phyloP scores from a whole-genome alignment of 2,329 filamentous ascomycete genomes.

The Grosmannia huntii region DNA sequence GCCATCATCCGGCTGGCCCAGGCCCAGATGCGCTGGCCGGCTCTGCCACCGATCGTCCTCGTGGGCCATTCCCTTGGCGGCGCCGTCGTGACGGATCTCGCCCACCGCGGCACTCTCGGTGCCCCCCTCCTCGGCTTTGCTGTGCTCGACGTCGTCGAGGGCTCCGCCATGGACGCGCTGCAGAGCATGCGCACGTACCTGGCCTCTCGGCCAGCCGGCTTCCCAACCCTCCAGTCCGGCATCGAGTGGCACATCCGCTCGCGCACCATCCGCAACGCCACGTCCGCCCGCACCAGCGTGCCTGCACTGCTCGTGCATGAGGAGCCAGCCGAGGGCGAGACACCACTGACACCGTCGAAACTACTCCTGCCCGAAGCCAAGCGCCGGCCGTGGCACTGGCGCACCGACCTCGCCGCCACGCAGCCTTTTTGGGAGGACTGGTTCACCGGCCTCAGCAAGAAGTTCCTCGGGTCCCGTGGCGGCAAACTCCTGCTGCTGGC shows the following conservation, averaged over 20 bases:
- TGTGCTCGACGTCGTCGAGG: slow-evolving; percentile 90
- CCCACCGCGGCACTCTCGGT: slow-evolving; percentile 53
- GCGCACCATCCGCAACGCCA: slow-evolving; percentile 69
- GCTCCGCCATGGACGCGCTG: slow-evolving; percentile 87
- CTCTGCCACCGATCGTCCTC: slow-evolving; percentile 62
- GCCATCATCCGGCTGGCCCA: slow-evolving; percentile 56
- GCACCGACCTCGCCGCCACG: slow-evolving; percentile 70
- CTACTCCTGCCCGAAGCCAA: neutral
- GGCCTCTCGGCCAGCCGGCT: slow-evolving; percentile 64
- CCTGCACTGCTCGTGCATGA: slow-evolving; percentile 57
- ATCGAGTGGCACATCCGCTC: slow-evolving; percentile 93
- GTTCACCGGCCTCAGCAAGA: slow-evolving; percentile 78
- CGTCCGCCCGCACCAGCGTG: slow-evolving; percentile 78
- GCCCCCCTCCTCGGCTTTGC: slow-evolving; percentile 55
- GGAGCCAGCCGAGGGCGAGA: neutral
- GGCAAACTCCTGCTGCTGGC: slow-evolving; percentile 79
- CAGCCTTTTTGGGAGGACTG: slow-evolving; percentile 90
- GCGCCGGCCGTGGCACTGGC: slow-evolving; percentile 60
- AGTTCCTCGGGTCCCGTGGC: slow-evolving; percentile 70
- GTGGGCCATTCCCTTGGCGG: slow-evolving; percentile 90
- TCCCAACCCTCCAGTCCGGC: slow-evolving; percentile 62
- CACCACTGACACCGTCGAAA: too few species aligned
- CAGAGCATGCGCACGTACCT: slow-evolving; percentile 91
- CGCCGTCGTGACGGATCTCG: slow-evolving; percentile 77
- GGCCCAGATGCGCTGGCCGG: slow-evolving; percentile 56